Evolutionary conservation across 169 alveolate species (phyloP).

Genomic region (Cryptosporidium baileyi): DNA sequence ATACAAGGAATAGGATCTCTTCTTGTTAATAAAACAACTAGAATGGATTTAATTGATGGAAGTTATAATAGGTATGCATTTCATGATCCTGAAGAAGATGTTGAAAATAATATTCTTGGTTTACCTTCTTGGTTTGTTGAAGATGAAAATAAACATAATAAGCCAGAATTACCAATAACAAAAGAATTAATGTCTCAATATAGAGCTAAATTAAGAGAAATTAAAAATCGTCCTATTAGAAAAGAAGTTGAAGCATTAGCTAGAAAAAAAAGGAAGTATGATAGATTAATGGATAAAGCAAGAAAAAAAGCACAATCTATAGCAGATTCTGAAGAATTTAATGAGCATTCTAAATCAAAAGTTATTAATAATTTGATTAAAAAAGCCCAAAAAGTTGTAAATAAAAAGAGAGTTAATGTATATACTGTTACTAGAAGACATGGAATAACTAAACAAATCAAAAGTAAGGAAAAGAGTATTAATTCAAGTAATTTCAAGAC

Average conservation of each 20-base stretch:
- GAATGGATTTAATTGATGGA: slow-evolving; percentile 92
- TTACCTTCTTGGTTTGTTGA: slow-evolving; percentile 97
- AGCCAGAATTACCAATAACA: slow-evolving; percentile 93
- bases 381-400: slow-evolving; percentile 80
- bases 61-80: slow-evolving; percentile 94
- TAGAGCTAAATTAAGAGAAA: slow-evolving; percentile 90
- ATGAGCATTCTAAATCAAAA: slow-evolving; percentile 86
- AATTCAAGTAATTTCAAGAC: slow-evolving; percentile 60
- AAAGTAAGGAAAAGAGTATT: slow-evolving; percentile 82
- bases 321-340: slow-evolving; percentile 87
- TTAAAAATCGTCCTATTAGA: slow-evolving; percentile 94
- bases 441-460: slow-evolving; percentile 81
- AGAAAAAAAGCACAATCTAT: slow-evolving; percentile 84
- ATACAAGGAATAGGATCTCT: slow-evolving; percentile 75
- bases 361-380: slow-evolving; percentile 85
- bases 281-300: slow-evolving; percentile 88
- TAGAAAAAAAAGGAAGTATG: slow-evolving; percentile 90
- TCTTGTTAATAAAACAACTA: slow-evolving; percentile 85
- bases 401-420: slow-evolving; percentile 75
- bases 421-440: slow-evolving; percentile 85
- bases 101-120: slow-evolving; percentile 77
- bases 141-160: slow-evolving; percentile 93
- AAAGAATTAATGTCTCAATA: slow-evolving; percentile 92
- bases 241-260: slow-evolving; percentile 95
- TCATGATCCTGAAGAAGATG: slow-evolving; percentile 77